Conservation (phyloP, 2,329 filamentous ascomycete genomes). For the Aspergillus aculeatinus region DNA sequence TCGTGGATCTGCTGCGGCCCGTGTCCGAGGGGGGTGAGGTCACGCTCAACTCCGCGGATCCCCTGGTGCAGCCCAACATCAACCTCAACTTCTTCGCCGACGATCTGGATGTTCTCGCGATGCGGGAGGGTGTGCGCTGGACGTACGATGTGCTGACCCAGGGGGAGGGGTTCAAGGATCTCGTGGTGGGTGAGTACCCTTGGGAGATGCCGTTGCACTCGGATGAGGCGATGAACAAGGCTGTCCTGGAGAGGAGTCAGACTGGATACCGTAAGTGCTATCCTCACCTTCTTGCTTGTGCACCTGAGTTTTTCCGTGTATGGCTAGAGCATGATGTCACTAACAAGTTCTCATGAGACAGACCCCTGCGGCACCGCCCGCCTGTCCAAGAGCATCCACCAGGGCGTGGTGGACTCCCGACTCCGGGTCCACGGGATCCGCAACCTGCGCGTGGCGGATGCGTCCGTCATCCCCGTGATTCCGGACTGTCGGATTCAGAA, state of each 20-base stretch:
- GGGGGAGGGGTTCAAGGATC: conserved; percentile 55
- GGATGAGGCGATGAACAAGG: conserved; percentile 57
- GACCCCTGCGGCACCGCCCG: conserved; percentile 58
- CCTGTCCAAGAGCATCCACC: conserved; percentile 51
- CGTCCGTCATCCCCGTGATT: conserved; percentile 57
- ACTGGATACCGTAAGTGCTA: conserved; percentile 40
- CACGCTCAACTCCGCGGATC: conserved; percentile 41
- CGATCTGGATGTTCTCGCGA: conserved; percentile 55
- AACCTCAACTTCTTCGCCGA: conserved; percentile 49
- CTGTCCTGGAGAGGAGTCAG: conserved; percentile 59
- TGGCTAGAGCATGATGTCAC: background rate
- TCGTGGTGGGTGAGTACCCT: conserved; percentile 51
- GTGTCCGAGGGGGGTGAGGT: conserved; percentile 43
- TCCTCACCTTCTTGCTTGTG: no score
- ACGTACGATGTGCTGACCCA: conserved; percentile 57
- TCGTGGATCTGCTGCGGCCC: conserved; percentile 53
- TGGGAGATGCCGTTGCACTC: conserved; percentile 59
- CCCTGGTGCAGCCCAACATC: conserved; percentile 41
- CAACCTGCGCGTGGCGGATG: conserved; percentile 56
- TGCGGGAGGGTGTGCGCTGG: conserved; percentile 59
- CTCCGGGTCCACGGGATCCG: conserved; percentile 56
- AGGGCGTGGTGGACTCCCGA: conserved; percentile 54
- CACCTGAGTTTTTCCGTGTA: no score
- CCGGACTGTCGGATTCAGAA: conserved; percentile 60
- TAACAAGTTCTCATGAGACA: background rate